Evolutionary conservation across 2,329 filamentous ascomycete genomes (phyloP).

Genomic region (Monosporascus sp.): DNA sequence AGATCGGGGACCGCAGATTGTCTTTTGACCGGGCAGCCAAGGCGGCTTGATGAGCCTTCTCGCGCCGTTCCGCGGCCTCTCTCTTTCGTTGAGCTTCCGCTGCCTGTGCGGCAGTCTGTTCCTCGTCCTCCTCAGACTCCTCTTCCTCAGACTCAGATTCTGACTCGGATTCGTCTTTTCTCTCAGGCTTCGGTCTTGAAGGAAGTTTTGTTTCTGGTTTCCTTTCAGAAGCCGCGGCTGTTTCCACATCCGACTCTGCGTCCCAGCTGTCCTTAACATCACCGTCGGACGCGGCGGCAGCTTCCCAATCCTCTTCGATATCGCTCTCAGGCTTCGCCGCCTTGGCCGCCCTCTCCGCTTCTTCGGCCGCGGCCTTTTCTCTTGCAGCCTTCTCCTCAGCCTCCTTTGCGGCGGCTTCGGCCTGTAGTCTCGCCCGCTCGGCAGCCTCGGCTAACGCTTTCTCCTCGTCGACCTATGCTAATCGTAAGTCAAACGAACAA

Average conservation of each 20-base stretch:
- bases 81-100: slow-evolving; percentile 76
- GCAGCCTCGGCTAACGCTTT: slow-evolving; percentile 72
- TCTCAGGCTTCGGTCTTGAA: slow-evolving; percentile 27
- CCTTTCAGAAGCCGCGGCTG: slow-evolving; percentile 30
- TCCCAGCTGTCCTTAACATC: slow-evolving; percentile 95
- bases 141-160: slow-evolving; percentile 49
- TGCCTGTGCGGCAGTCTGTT: slow-evolving; percentile 64
- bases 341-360: slow-evolving; percentile 48
- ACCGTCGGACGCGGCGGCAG: slow-evolving; percentile 68
- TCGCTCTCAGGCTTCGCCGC: slow-evolving; percentile 53
- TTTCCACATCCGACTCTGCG: slow-evolving; percentile 71
- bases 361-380: slow-evolving; percentile 53
- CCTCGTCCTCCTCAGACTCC: slow-evolving; percentile 65
- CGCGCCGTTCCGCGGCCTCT: slow-evolving; percentile 81
- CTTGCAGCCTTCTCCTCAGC: slow-evolving; percentile 55
- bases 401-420: slow-evolving; percentile 60
- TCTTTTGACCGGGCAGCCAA: slow-evolving; percentile 88
- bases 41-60: slow-evolving; percentile 87
- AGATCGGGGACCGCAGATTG: slow-evolving; percentile 93
- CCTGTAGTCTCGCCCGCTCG: slow-evolving; percentile 63
- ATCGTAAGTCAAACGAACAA: slow-evolving; percentile 6
- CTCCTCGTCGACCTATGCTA: slow-evolving; percentile 63
- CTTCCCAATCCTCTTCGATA: slow-evolving; percentile 83
- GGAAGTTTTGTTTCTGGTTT: slow-evolving; percentile 22
- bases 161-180: slow-evolving; percentile 41